Evolutionary conservation across 768 basidiomycete genomes (phyloP).

Genomic region (Calocybe gangraenosa): DNA sequence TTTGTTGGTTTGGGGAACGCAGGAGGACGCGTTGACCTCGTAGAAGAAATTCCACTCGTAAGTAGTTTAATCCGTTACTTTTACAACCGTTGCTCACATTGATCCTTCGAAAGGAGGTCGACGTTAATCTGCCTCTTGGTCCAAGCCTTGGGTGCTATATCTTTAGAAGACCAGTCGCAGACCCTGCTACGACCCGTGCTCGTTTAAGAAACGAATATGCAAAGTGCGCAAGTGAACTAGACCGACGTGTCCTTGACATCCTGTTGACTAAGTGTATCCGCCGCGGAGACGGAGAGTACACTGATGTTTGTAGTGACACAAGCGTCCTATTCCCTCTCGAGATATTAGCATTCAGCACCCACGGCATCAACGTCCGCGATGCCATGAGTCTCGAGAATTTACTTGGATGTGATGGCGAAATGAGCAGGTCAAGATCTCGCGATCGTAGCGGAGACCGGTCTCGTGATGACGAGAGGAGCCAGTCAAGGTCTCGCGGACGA

Average conservation of each 20-base stretch:
- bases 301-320: conserved; percentile 10
- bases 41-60: too few species aligned
- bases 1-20: too few species aligned
- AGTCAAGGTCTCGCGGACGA: neutral
- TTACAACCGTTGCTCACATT: too few species aligned
- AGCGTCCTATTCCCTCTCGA: conserved; percentile 9
- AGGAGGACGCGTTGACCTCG: too few species aligned
- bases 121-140: neutral
- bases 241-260: conserved; percentile 13
- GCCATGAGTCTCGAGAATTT: conserved; percentile 7
- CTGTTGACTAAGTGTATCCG: conserved; percentile 15
- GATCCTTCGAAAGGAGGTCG: conserved; percentile 3
- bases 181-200: conserved; percentile 9
- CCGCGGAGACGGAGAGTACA: conserved; percentile 4
- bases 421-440: too few species aligned
- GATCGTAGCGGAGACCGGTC: neutral
- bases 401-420: conserved; percentile 11
- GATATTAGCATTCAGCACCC: conserved; percentile 11
- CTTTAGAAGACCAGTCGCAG: conserved; percentile 9
- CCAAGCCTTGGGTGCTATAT: conserved; percentile 11
- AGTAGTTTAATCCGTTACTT: too few species aligned
- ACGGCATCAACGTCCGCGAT: conserved; percentile 4
- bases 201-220: conserved; percentile 9
- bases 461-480: too few species aligned
- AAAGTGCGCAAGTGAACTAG: conserved; percentile 11